phyloP scores from a whole-genome alignment of 179 eudicot species.

The Pouteria campechiana region DNA sequence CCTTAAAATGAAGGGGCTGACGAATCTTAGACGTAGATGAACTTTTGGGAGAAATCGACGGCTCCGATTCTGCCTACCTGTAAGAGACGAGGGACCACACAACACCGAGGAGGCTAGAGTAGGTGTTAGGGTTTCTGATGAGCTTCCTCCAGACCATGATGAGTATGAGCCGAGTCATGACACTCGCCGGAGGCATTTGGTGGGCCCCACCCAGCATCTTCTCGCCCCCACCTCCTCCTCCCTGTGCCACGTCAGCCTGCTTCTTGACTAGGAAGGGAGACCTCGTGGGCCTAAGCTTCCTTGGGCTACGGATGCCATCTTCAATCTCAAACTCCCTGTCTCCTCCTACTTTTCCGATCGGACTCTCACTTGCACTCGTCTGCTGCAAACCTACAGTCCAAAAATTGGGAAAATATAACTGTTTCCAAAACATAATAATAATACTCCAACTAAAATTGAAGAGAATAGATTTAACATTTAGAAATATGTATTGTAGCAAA shows the following conservation, averaged over 20 bases:
- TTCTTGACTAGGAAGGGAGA: conserved; percentile 50
- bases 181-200: conserved; percentile 93
- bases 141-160: conserved; percentile 99
- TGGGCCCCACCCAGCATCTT: too few species aligned
- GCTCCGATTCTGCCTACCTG: conserved; percentile 30
- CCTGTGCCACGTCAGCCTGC: conserved; percentile 31
- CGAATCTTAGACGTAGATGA: too few species aligned
- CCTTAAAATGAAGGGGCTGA: too few species aligned
- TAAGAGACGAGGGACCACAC: conserved; percentile 84
- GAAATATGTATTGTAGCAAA: too few species aligned
- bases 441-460: too few species aligned
- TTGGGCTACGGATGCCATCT: conserved; percentile 19
- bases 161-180: conserved; percentile 86
- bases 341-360: conserved; percentile 19
- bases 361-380: conserved; percentile 31
- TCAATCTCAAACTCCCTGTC: conserved; percentile 38
- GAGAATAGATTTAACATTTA: too few species aligned
- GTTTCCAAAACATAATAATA: too few species aligned
- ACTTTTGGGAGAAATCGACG: too few species aligned
- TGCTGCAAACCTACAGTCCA: conserved; percentile 26
- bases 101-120: conserved; percentile 73
- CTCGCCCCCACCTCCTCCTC: conserved; percentile 20
- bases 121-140: conserved; percentile 91
- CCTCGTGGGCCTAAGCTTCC: too few species aligned
- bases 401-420: background rate